Evolutionary conservation across 2,329 filamentous ascomycete genomes (phyloP), one percentile per base, ranked within the genome.

Genomic region (Zopfia rhizophila): DNA sequence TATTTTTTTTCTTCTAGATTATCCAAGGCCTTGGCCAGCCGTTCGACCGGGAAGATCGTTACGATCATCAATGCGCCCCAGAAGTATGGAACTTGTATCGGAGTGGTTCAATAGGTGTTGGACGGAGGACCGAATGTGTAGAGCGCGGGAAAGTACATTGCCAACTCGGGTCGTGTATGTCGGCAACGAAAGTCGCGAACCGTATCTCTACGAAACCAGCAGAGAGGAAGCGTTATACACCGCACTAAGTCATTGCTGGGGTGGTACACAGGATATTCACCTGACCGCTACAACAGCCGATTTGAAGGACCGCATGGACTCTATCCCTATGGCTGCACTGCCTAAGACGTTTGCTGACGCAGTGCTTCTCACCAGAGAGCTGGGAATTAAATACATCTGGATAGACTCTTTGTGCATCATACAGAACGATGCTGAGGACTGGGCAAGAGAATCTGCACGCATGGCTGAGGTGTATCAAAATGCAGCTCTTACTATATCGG

Each of bases 331-430:
- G 4, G 31, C 14, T 10, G 10, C 42, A 12, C 44, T 63, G 7
- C 55, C 59, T 12, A 30, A 30, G 12, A 63, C 55, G 11, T 62
- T 63, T 22, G 30, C 22, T 12, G 55, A 63, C 22, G 60, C 58
- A 1, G 32, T 63, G 3, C 13, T 18, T 5, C 28, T 58, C 2
- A 53, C 56, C 4, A 39, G 53, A 24, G 14, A 23, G 3, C 48
- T 63, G 3, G 41, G 48, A 1, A 33, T 54, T 1, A 41, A 18
- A 23, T 61, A 61, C 29, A 31, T 61, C 3, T 61, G 58, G 57
- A 57, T 60, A 18, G 56, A 60, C 18, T 54, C 50, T 5, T 21
- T 56, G 2, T 56, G 51, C 19, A 56, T 56, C n/a, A 38, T 55
- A 21, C 45, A 55, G 39, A 47, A 44, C 24, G 13, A 45, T 17